Percentiles rank a stretch among this genome's conserved stretches.
Conservation (phyloP, 139 green algal genomes). For the Auxenochlorella protothecoides region DNA sequence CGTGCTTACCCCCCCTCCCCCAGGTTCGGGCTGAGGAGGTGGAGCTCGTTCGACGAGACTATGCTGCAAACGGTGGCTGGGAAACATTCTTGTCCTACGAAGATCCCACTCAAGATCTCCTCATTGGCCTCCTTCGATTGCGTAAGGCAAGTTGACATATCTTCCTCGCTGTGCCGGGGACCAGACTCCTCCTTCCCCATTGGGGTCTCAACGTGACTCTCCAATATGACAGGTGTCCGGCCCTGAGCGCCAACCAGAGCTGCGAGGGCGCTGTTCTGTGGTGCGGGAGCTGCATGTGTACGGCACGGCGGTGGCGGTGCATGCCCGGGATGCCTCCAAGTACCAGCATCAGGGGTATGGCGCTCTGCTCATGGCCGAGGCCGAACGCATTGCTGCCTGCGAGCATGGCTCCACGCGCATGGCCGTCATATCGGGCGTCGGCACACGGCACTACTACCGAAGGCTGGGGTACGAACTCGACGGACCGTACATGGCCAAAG, state of each 20-base stretch:
- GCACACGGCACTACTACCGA: slow-evolving; percentile 95
- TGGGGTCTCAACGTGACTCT: too few species aligned
- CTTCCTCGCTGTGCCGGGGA: too few species aligned
- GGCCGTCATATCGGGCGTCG: slow-evolving; percentile 95
- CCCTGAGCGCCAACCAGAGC: slow-evolving; percentile 54
- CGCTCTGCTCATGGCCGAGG: slow-evolving; percentile 85
- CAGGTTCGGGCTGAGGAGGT: slow-evolving; percentile 71
- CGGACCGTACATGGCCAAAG: slow-evolving; percentile 94
- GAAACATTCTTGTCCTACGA: slow-evolving; percentile 97
- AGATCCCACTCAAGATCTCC: slow-evolving; percentile 85
- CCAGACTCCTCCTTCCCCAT: too few species aligned
- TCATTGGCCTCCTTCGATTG: slow-evolving; percentile 88
- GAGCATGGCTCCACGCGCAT: slow-evolving; percentile 85
- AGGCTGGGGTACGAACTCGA: slow-evolving; percentile 84
- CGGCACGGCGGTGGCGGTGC: slow-evolving; percentile 85
- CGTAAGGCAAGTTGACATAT: slow-evolving; percentile 26
- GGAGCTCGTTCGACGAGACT: slow-evolving; percentile 91
- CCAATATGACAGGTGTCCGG: too few species aligned
- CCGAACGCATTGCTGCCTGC: slow-evolving; percentile 74
- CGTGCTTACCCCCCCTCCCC: too few species aligned
- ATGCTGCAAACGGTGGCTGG: slow-evolving; percentile 88
- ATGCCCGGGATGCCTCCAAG: slow-evolving; percentile 67
- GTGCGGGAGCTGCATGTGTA: slow-evolving; percentile 98
- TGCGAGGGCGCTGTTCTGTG: slow-evolving; percentile 70
- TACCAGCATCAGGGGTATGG: slow-evolving; percentile 94